Evolutionary conservation across 495 filamentous ascomycete genomes (phyloP).

Genomic region (Penicillium bialowiezense): DNA sequence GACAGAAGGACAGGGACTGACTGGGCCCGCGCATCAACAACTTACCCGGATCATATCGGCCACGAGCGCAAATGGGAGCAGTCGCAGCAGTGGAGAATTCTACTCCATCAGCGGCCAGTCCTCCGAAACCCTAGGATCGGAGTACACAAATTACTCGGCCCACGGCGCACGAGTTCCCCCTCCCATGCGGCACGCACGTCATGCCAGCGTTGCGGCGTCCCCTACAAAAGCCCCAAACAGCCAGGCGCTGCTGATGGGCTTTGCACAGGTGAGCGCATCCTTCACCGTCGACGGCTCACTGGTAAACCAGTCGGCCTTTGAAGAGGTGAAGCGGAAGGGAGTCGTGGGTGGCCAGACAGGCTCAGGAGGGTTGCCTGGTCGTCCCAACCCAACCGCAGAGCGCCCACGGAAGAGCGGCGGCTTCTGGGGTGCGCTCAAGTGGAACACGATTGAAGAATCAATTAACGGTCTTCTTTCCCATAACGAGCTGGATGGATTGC

Average conservation of each 20-base stretch:
- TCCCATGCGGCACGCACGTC: conserved; percentile 53
- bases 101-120: conserved; percentile 94
- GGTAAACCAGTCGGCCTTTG: conserved; percentile 84
- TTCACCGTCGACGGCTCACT: conserved; percentile 91
- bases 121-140: conserved; percentile 86
- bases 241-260: conserved; percentile 95
- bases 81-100: conserved; percentile 89
- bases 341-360: conserved; percentile 80
- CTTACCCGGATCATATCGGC: conserved; percentile 72
- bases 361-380: conserved; percentile 61
- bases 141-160: conserved; percentile 71
- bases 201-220: conserved; percentile 52
- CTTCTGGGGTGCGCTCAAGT: conserved; percentile 79
- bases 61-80: conserved; percentile 61
- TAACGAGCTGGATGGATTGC: conserved; percentile 84
- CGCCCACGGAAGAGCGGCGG: conserved; percentile 73
- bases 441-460: conserved; percentile 85
- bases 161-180: conserved; percentile 42
- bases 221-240: conserved; percentile 45
- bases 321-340: conserved; percentile 92
- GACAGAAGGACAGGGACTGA: conserved; percentile 18
- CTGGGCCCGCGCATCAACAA: conserved; percentile 50
- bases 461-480: conserved; percentile 81
- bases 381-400: conserved; percentile 41
- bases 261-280: conserved; percentile 88